Conservation (phyloP, 2,329 filamentous ascomycete species). For the Herpotrichia juniperi region DNA sequence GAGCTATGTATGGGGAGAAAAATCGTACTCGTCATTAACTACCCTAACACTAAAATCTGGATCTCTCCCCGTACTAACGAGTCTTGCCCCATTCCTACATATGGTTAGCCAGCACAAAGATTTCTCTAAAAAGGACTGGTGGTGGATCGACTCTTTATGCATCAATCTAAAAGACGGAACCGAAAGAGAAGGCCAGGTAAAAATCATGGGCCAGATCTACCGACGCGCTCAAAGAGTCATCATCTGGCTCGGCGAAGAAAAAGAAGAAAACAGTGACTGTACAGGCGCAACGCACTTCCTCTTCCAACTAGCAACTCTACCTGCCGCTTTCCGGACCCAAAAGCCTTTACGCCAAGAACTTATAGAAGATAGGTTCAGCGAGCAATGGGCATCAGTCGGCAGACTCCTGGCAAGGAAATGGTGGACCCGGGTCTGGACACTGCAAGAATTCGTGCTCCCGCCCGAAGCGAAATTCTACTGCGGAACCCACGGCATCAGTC, state of each 20-base stretch:
- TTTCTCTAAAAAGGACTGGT: constrained; percentile 31
- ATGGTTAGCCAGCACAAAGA: constrained; percentile 28
- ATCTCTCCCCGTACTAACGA: constrained; percentile 23
- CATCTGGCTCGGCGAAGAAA: constrained; percentile 33
- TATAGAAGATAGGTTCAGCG: constrained; percentile 18
- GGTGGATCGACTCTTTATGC: constrained; percentile 40
- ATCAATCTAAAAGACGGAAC: constrained; percentile 33
- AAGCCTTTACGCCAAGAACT: constrained; percentile 19
- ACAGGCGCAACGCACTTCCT: constrained; percentile 31
- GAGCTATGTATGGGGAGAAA: constrained; percentile 36
- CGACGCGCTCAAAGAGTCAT: constrained; percentile 24
- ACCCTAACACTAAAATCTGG: constrained; percentile 20
- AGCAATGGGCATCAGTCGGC: constrained; percentile 28
- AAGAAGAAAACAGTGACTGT: constrained; percentile 26
- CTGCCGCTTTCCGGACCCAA: constrained; percentile 19
- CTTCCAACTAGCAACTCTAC: constrained; percentile 23
- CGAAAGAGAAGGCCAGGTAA: constrained; percentile 35
- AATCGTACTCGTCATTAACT: neutral
- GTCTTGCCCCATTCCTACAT: constrained; percentile 27
- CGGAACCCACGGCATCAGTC: constrained; percentile 25
- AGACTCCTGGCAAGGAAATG: constrained; percentile 31
- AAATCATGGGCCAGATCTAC: constrained; percentile 42
- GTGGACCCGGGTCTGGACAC: constrained; percentile 37
- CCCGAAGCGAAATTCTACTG: constrained; percentile 34
- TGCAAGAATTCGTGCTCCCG: constrained; percentile 39